Evolutionary conservation across 2,329 filamentous ascomycete genomes (phyloP).

Genomic region (Leptodontidium sp.): DNA sequence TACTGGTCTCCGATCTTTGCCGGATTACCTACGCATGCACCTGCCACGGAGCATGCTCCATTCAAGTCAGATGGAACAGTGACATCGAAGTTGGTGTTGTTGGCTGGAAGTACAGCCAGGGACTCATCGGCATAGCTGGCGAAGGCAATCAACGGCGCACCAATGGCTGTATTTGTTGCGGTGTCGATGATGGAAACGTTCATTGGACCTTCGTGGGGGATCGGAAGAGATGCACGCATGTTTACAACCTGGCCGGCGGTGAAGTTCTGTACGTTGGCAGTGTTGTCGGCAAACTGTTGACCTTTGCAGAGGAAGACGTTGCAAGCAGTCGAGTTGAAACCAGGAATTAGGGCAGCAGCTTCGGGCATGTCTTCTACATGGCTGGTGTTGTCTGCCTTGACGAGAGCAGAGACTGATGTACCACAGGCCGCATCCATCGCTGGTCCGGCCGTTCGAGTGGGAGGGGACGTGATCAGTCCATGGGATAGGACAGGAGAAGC

Average conservation of each 20-base stretch:
- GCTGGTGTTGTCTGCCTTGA: slow-evolving; percentile 35
- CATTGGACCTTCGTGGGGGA: slow-evolving; percentile 61
- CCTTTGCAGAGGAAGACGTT: slow-evolving; percentile 58
- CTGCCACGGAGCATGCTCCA: slow-evolving; percentile 48
- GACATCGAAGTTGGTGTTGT: slow-evolving; percentile 60
- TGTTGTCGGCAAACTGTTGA: slow-evolving; percentile 55
- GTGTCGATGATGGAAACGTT: slow-evolving; percentile 63
- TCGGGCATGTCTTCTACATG: slow-evolving; percentile 48
- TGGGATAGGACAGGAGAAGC: slow-evolving; percentile 51
- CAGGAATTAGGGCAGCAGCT: slow-evolving; percentile 47
- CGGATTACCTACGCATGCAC: slow-evolving; percentile 38
- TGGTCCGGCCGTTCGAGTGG: slow-evolving; percentile 51
- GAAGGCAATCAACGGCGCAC: slow-evolving; percentile 56
- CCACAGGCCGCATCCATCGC: slow-evolving; percentile 56
- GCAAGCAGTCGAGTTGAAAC: slow-evolving; percentile 42
- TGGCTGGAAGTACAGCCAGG: slow-evolving; percentile 50
- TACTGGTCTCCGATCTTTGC: slow-evolving; percentile 32
- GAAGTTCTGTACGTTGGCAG: slow-evolving; percentile 53
- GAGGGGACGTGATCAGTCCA: slow-evolving; percentile 54
- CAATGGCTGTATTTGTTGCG: slow-evolving; percentile 56
- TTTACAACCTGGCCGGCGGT: slow-evolving; percentile 53
- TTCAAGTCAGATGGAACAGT: slow-evolving; percentile 60
- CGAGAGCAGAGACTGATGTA: slow-evolving; percentile 48
- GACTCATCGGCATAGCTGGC: slow-evolving; percentile 57
- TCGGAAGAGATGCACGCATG: slow-evolving; percentile 52